Base-by-base conservation (phyloP, 2,329 filamentous ascomycete species). In the Xenoacremonium recifei region DNA sequence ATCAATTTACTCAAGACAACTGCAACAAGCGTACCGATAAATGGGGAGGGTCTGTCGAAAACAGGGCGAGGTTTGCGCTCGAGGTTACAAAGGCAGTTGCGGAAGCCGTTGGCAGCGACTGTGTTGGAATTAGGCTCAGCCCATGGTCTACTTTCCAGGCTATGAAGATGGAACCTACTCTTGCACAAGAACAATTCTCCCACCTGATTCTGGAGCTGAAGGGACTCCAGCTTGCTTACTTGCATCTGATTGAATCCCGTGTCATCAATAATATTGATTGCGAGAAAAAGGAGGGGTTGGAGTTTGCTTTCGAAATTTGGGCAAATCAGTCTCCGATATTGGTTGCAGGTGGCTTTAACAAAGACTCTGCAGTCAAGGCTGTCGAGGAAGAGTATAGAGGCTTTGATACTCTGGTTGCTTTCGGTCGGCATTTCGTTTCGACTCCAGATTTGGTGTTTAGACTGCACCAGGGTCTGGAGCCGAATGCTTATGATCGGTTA, bases 131-230 rank as follows among this genome's bases (percentile, higher is more conserved):
- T 32, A 73, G 82, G 3, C 59, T 87, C 7, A 76, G 69, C 4
- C 83, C 82, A 0, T 85, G 73, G 63, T 76, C 71, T 36, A 62
- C 63, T 0, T 85, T 81, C 64, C 79, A 85, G 46, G 73, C 71
- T 27, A 82, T 86, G 82, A 63, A 67, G 3, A 84, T 85, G 2
- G 71, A 85, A 42, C 81, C 82, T 0, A 51, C 77, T 6, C 76
- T 80, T n/a, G n/a, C n/a, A n/a, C n/a, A n/a, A n/a, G n/a, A n/a
- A 1, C 81, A 87, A 46, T 88, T 86, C 55, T 66, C 64, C 1
- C 67, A 86, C 50, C 57, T 85, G 15, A 68, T 80, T 16, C 54
- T 65, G 21, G 66, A 74, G 38, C 61, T 82, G 21, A 75, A 73
- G 40, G 61, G 67, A 27, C 60, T 84, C 4, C 69, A 72, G 3